These are phyloP conservation scores for Udeniomyces megalosporus DNA, from an alignment of 768 basidiomycete species.

Conservation along the genomic window DNA sequence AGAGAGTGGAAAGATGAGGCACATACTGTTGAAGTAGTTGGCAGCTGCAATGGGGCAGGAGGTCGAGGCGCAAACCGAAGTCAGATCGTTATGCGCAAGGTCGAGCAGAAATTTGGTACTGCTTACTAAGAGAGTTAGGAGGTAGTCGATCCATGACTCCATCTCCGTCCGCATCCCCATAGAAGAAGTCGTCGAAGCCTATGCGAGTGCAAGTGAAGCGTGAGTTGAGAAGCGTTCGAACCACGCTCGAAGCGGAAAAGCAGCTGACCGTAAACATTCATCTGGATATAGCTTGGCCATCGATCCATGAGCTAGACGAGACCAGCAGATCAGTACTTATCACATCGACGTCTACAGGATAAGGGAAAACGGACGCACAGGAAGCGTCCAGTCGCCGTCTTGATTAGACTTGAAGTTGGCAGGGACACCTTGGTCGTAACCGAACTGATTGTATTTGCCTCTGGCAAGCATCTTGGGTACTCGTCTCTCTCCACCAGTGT, in stretches of 20 bases:
- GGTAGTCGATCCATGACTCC: conserved; percentile 78
- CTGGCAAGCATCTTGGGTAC: conserved; percentile 76
- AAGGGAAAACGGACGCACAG: neutral
- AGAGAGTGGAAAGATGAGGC: no score
- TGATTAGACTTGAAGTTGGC: conserved; percentile 45
- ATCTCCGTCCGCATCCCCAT: conserved; percentile 75
- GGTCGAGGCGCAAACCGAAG: no score
- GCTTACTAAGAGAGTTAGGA: conserved; percentile 42
- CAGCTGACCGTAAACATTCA: conserved; percentile 55
- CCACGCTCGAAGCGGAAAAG: no score
- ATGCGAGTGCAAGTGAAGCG: no score
- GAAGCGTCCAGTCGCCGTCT: conserved; percentile 59
- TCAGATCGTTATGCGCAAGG: no score
- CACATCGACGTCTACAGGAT: no score
- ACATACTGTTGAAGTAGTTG: conserved; percentile 79
- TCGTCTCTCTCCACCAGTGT: conserved; percentile 44
- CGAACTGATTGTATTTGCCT: conserved; percentile 82
- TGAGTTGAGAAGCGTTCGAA: no score
- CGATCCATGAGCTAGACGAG: conserved; percentile 66
- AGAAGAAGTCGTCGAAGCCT: conserved; percentile 74
- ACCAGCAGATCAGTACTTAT: no score
- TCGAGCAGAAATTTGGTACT: neutral
- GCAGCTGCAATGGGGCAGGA: conserved; percentile 38
- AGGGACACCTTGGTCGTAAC: conserved; percentile 65
- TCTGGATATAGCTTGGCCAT: conserved; percentile 78